Conservation (phyloP, 768 basidiomycete species). For the Xanthoconium purpureum region DNA sequence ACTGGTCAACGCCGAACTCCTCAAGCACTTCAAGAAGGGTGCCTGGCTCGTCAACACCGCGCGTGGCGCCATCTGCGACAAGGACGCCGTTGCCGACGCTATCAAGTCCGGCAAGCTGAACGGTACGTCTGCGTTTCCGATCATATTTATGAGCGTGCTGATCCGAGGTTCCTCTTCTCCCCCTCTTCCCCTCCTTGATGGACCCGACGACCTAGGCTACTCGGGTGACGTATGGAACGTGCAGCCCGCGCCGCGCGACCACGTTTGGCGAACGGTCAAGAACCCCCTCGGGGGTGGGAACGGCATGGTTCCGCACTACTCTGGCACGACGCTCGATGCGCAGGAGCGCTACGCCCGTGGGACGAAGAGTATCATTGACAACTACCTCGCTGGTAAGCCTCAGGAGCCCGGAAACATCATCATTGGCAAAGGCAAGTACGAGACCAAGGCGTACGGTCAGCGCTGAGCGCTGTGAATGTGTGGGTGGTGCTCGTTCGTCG, state of each 20-base stretch:
- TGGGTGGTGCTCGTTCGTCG: too few species aligned
- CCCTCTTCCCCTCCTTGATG: not conserved
- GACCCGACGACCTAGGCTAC: slow-evolving; percentile 23
- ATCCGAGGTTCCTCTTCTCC: not conserved
- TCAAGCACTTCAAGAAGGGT: slow-evolving; percentile 88
- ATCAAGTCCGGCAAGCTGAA: slow-evolving; percentile 71
- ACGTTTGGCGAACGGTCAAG: slow-evolving; percentile 81
- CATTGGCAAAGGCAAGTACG: slow-evolving; percentile 56
- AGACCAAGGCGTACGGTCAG: slow-evolving; percentile 43
- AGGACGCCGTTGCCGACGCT: slow-evolving; percentile 74
- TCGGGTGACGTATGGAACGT: slow-evolving; percentile 77
- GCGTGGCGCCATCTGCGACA: slow-evolving; percentile 88
- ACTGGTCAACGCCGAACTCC: slow-evolving; percentile 76
- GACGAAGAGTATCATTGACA: slow-evolving; percentile 64
- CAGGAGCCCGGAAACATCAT: slow-evolving; percentile 85
- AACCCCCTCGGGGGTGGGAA: slow-evolving; percentile 83
- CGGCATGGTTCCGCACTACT: slow-evolving; percentile 87
- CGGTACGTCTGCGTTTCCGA: slow-evolving; percentile 34
- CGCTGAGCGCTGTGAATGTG: slow-evolving; percentile 3
- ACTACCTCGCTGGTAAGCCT: slow-evolving; percentile 58
- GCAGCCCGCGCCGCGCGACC: slow-evolving; percentile 83
- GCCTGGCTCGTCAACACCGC: slow-evolving; percentile 93
- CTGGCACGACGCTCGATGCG: slow-evolving; percentile 86
- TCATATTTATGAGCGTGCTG: not conserved
- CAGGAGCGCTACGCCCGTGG: slow-evolving; percentile 83